Conservation (phyloP, 108 stramenopile genomes). For the Schizochytrium sp. region DNA sequence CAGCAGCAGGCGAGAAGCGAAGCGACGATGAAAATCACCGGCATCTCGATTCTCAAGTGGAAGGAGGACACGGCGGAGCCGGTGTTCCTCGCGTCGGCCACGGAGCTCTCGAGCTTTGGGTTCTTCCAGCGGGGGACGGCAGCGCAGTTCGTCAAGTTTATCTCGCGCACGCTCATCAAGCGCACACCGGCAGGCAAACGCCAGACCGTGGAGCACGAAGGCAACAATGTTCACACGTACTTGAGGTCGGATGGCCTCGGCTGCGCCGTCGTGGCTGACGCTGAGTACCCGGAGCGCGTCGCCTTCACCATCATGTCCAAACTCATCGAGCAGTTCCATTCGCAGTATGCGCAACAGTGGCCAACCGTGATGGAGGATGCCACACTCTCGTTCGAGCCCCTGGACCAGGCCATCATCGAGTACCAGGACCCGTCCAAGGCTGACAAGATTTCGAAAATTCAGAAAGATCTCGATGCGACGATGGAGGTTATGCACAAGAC, state of each 20-base stretch:
- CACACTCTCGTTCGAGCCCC: conserved; percentile 37
- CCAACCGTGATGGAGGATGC: conserved; percentile 37
- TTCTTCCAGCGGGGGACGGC: conserved; percentile 60
- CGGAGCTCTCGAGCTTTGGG: conserved; percentile 70
- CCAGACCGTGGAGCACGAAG: conserved; percentile 88
- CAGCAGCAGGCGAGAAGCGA: too few species aligned
- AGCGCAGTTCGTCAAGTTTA: conserved; percentile 86
- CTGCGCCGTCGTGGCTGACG: conserved; percentile 81
- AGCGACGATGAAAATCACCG: conserved; percentile 61
- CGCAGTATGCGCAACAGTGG: conserved; percentile 36
- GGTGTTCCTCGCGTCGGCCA: conserved; percentile 56
- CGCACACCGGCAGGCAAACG: conserved; percentile 92
- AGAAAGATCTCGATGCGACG: conserved; percentile 96
- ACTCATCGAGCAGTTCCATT: conserved; percentile 81
- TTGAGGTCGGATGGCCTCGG: conserved; percentile 86
- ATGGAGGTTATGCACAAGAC: conserved; percentile 95
- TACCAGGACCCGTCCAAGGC: conserved; percentile 79
- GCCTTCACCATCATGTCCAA: conserved; percentile 91
- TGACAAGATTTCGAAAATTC: conserved; percentile 96
- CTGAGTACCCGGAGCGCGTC: conserved; percentile 94
- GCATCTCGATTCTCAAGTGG: conserved; percentile 67
- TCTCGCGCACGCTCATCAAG: conserved; percentile 92
- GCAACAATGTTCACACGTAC: conserved; percentile 95
- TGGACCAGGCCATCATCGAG: conserved; percentile 40
- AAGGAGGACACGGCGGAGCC: conserved; percentile 59